These are phyloP conservation scores for Haematococcus sp. DNA, from an alignment of 139 green algal species.

Conservation along the genomic window DNA sequence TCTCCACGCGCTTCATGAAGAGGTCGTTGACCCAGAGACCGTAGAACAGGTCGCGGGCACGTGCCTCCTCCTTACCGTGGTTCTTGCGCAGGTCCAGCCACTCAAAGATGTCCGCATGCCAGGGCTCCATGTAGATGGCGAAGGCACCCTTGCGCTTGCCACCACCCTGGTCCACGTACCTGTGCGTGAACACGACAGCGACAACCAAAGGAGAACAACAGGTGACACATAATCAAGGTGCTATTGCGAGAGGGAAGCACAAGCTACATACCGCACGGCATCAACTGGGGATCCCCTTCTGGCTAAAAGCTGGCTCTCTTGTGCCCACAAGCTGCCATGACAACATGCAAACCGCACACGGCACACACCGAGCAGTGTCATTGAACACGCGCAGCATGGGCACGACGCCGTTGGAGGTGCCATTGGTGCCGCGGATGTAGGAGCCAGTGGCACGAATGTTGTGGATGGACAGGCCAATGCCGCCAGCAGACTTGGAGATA, in stretches of 20 bases:
- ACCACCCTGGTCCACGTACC: conserved; percentile 90
- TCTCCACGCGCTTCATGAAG: conserved; percentile 92
- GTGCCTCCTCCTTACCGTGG: conserved; percentile 95
- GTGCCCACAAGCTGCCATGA: too few relatives aligned
- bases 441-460: conserved; percentile 87
- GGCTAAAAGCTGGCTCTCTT: too few relatives aligned
- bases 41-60: conserved; percentile 98
- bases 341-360: background rate
- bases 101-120: conserved; percentile 94
- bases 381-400: conserved; percentile 99
- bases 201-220: background rate
- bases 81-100: conserved; percentile 98
- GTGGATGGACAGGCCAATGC: conserved; percentile 96
- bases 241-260: too few relatives aligned
- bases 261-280: too few relatives aligned
- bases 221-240: background rate
- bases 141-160: conserved; percentile 98
- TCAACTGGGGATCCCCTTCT: too few relatives aligned
- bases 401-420: conserved; percentile 96
- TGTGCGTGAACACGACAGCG: background rate
- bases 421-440: conserved; percentile 99
- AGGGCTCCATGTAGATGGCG: conserved; percentile 98
- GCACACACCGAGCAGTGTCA: conserved; percentile 92
- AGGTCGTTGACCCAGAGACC: conserved; percentile 96
- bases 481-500: conserved; percentile 89